Evolutionary conservation across 202 grass and related monocot genomes (phyloP), one percentile per base, ranked within the genome.

Genomic region (Alloteropsis angusta): DNA sequence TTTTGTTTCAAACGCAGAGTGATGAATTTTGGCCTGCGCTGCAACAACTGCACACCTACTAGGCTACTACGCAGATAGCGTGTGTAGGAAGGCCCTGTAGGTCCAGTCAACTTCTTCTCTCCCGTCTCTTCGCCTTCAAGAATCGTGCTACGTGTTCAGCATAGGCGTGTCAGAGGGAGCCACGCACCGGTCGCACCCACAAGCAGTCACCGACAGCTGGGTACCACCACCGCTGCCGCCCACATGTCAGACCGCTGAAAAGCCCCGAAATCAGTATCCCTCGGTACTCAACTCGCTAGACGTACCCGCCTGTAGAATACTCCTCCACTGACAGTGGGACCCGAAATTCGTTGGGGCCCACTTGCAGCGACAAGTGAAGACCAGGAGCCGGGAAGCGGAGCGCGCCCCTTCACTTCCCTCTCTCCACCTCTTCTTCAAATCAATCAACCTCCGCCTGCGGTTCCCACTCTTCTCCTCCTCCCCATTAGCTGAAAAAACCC

Each of bases 401-500:
- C 3, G 4, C 6, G 32, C 11, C 12, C 6, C 0, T 16, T 4
- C 5, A 1, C 50, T 2, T 59, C 11, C 48, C 0, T 22, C 66
- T 30, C 6, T 4, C 23, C 42, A 7, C 23, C 25, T 15, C 16
- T 83, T 34, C 53, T 80, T 84, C 86, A 80, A 88, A 84, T 50
- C 71, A 88, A 76, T 80, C 46, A 58, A 18, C 64, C 7, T 12
- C 46, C 5, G 26, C 13, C 57, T 5, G 57, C 57, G 25, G 23
- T 59, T 54, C 37, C 18, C 32, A 44, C 15, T 10, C 61, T n/a
- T n/a, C 0, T 1, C 39, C 0, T 16, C 38, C 10, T 54, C n/a
- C 75, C 26, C 13, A n/a, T 71, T 80, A 76, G 46, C 49, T 10
- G 63, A 46, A 74, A 88, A 88, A 55, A 72, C 86, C 82, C 64